Evolutionary conservation across 352 stramenopile species (phyloP).

Genomic region (Phytophthora europaea): DNA sequence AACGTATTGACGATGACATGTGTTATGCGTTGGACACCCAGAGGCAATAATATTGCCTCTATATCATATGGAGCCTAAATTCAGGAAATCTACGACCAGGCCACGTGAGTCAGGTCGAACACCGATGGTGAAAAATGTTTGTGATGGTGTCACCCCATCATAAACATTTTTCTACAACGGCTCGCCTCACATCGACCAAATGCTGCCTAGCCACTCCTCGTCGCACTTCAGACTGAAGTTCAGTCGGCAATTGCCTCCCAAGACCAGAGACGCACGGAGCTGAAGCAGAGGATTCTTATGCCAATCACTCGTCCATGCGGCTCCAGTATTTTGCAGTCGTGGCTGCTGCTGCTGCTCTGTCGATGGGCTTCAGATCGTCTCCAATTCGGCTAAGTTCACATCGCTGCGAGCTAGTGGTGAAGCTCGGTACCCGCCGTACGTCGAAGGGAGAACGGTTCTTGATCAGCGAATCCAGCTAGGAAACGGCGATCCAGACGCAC

Average conservation of each 20-base stretch:
- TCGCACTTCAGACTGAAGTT: no score
- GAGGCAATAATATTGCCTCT: no score
- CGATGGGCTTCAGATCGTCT: slow-evolving; percentile 22
- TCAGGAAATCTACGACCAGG: no score
- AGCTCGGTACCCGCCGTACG: slow-evolving; percentile 14
- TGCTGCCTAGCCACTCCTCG: slow-evolving; percentile 3
- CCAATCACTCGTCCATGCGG: slow-evolving; percentile 7
- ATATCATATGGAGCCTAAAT: no score
- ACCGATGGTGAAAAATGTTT: no score
- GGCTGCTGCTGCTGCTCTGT: slow-evolving; percentile 9
- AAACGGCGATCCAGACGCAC: background rate
- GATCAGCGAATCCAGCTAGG: slow-evolving; percentile 19
- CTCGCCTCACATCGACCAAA: background rate
- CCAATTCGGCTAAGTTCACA: slow-evolving; percentile 25
- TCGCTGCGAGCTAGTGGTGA: slow-evolving; percentile 19
- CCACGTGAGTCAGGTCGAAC: no score
- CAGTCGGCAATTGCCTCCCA: slow-evolving; percentile 17
- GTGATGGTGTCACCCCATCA: no score
- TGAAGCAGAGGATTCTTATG: background rate
- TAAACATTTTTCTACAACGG: no score
- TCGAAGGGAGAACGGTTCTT: slow-evolving; percentile 30
- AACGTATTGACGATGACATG: no score
- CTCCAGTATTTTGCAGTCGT: slow-evolving; percentile 19
- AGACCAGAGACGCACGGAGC: slow-evolving; percentile 5
- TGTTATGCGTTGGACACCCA: background rate